Base-by-base conservation (phyloP, 768 basidiomycete species). In the Pulveroboletus ravenelii region DNA sequence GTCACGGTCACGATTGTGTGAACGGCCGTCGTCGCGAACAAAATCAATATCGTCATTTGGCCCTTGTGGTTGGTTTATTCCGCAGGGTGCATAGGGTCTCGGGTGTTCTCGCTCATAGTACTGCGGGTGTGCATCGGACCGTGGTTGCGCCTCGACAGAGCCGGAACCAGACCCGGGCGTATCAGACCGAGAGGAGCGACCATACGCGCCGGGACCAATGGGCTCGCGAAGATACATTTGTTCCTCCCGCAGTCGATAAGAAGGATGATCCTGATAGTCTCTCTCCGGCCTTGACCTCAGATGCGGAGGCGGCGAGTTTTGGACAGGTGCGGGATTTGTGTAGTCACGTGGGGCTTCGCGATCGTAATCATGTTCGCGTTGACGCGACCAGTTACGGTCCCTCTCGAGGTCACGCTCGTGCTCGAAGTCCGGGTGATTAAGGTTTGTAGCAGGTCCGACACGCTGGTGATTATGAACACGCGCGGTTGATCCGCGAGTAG, bases 161-260 rank as follows among this genome's bases (percentile, higher is more conserved):
- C 73, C 78, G 12, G 78, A 78, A n/a, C 71, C 78, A 27, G 81
- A 82, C 38, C 76, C 77, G 31, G 80, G 79, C 1, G 81, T 78
- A 41, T 73, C 81, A 56, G 82, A 81, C 57, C 80, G 80, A 54
- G 80, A 79, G 29, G 68, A 62, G 29, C 68, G 66, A 31, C 64
- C 62, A 44, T 70, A 68, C 41, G 60, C 34, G 18, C 59, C 57
- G 18, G 65, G 58, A 13, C 68, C 66, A 32, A 66, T 48, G 44
- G 66, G 64, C 30, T 68, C 66, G n/a, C 66, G 68, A 40, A 56
- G 41, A 53, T 68, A 70, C 31, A 55, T 39, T 29, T 56, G 58
- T 25, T 66, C 65, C 41, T 66, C 65, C 18, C 65, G 64, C 45
- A 58, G 53, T 45, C 65, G 64, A 54, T 63, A 66, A 17, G 62